Evolutionary conservation across 2,329 filamentous ascomycete species (phyloP), one percentile per base, ranked within the genome.

Genomic region (Hypomyces perniciosus): DNA sequence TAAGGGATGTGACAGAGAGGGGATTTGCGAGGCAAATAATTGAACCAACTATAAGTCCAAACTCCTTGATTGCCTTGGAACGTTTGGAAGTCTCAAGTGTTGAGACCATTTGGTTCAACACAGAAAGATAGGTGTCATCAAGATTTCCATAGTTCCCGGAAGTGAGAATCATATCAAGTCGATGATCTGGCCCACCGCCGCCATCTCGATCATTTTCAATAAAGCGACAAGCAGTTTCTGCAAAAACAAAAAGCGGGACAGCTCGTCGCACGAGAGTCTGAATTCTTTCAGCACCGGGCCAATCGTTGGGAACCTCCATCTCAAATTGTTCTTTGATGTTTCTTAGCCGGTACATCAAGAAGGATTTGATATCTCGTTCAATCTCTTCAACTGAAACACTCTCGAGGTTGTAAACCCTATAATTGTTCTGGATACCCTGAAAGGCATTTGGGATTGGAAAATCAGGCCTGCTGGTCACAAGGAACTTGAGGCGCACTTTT

Each of bases 381-480:
- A 39, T 44, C 2, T 20, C 37, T 1, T 13, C 34, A 4, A 20
- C 27, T 1, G 46, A 20, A 3, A 31, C 28, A 2, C 40, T 33
- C 29, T 48, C 41, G 13, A 45, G 50, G 1, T 28, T 12, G 1
- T 0, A 27, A 2, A 34, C 12, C n/a, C 34, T 8, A 2, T 20
- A 26, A 1, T n/a, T 47, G 0, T 51, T 2, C 4, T 51, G 42
- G 3, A 49, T 37, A 5, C 59, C 6, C 1, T 53, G 43, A 47
- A 73, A 72, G 1, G 61, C 64, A 20, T 64, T 53, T 4, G 61
- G 59, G 41, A 70, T 61, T 1, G 62, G 61, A 6, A 66, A 46
- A 42, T 72, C 63, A 0, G 67, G 66, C 13, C 70, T 59, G 46
- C 70, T 73, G 0, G 70, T 73, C 4, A 74, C 28, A 39, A 73